Base-by-base conservation (phyloP, 2,329 filamentous ascomycete species). In the Thermomyces lanuginosus region DNA sequence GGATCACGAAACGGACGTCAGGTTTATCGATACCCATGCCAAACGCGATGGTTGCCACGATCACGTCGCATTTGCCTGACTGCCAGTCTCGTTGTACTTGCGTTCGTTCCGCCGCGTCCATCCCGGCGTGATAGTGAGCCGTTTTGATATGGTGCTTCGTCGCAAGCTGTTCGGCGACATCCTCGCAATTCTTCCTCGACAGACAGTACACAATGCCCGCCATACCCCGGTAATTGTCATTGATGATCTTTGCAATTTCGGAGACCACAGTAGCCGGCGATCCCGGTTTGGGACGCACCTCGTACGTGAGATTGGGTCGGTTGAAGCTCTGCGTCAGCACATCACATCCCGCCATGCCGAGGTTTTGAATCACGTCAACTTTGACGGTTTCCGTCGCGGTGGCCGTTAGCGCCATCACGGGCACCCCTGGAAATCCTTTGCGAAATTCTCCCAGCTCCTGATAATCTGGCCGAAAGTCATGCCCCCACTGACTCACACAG, bases 21-120 rank as follows among this genome's bases (percentile, higher is more conserved):
- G 84, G 71, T 51, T 98, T 98, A 59, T 98, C 89, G 38, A 98
- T 98, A n/a, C 89, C 89, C 89, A 98, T 98, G 5, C 89, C 89
- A 47, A 98, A 98, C 13, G 89, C 89, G 49, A 98, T 95, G 0
- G 89, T 98, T 11, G 89, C 91, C 26, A 98, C 89, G 22, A 98
- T 91, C 17, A 98, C 79, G 39, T 92, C 78, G 42, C 76, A 69
- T 27, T 62, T 57, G 4, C 83, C 82, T 22, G 56, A 59, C 49
- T 98, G 89, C 89, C 89, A 98, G 16, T 72, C 53, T 33, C 67
- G 67, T 49, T 95, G 86, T 4, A 89, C 67, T 5, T 64, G 49
- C 1, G 64, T 62, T 47, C 86, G 86, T 27, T 78, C 69, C 4
- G 66, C 56, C 0, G 76, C 48, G 2, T 70, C 58, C 55, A 98